Evolutionary conservation across 768 basidiomycete species (phyloP).

Genomic region (Pulveroboletus frians): DNA sequence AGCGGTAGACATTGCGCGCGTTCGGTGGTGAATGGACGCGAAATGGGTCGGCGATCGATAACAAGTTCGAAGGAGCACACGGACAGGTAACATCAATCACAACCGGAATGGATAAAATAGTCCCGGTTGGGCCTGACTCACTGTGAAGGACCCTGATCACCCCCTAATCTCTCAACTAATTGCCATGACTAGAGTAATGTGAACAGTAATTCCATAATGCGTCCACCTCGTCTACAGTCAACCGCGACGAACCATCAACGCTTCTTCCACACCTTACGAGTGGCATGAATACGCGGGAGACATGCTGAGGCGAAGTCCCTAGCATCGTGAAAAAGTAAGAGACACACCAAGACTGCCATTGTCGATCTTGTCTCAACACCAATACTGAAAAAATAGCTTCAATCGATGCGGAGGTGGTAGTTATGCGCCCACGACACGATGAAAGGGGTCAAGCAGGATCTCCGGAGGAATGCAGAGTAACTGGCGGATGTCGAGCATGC

Average conservation of each 20-base stretch:
- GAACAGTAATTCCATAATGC: conserved; percentile 8
- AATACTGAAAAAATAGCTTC: conserved; percentile 17
- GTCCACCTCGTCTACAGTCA: conserved; percentile 1
- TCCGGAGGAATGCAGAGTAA: conserved; percentile 31
- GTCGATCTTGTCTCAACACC: conserved; percentile 14
- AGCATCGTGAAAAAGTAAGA: conserved; percentile 15
- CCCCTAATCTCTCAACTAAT: neutral
- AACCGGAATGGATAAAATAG: conserved; percentile 8
- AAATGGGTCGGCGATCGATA: conserved; percentile 33
- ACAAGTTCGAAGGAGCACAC: conserved; percentile 15
- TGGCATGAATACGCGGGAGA: conserved; percentile 12
- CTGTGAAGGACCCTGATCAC: conserved; percentile 22
- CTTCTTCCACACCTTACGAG: conserved; percentile 15
- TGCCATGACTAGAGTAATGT: conserved; percentile 8
- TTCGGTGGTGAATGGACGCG: conserved; percentile 8
- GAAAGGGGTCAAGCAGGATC: conserved; percentile 28
- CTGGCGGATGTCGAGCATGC: conserved; percentile 28
- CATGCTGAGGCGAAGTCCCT: conserved; percentile 10
- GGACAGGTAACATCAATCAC: conserved; percentile 14
- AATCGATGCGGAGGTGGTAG: conserved; percentile 26
- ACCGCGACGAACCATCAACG: conserved; percentile 3
- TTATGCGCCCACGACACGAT: conserved; percentile 29
- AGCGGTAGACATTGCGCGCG: conserved; percentile 36
- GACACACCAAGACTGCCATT: conserved; percentile 18
- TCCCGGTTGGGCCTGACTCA: conserved; percentile 16